These are phyloP conservation scores for Vachellia collinsii DNA, from an alignment of 306 rosid species.

Conservation along the genomic window DNA sequence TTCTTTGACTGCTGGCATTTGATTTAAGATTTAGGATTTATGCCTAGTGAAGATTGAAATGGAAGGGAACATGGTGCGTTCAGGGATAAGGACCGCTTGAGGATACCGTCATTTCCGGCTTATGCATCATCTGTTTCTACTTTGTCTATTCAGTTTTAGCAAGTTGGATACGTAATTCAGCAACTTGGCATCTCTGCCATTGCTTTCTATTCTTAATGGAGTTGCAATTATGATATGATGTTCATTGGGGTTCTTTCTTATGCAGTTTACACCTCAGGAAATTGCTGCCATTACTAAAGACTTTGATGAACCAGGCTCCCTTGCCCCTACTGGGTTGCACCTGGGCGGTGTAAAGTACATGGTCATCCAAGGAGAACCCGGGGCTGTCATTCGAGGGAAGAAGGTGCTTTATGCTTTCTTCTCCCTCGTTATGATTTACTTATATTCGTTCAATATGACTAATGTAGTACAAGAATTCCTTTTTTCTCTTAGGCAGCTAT, in stretches of 20 bases:
- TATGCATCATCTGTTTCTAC: background rate
- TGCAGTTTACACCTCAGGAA: conserved; percentile 56
- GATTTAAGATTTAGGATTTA: background rate
- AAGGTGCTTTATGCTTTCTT: conserved; percentile 45
- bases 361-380: conserved; percentile 68
- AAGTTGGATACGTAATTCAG: background rate
- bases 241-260: background rate
- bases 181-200: background rate
- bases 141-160: background rate
- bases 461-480: background rate
- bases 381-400: conserved; percentile 64
- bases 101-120: background rate
- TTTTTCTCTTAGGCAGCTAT: conserved; percentile 23
- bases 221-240: background rate
- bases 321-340: conserved; percentile 62
- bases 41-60: background rate
- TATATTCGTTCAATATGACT: background rate
- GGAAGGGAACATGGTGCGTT: background rate
- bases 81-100: background rate
- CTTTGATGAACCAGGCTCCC: conserved; percentile 58
- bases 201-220: background rate
- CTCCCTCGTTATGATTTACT: background rate
- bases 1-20: background rate
- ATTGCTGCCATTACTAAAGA: conserved; percentile 50
- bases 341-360: conserved; percentile 64